A percentile compares a stretch with the other conserved stretches of the same genome.
These are phyloP conservation scores for Chytridium lagenaria DNA, from an alignment of 371 early-diverging fungal species.

Conservation along the genomic window DNA sequence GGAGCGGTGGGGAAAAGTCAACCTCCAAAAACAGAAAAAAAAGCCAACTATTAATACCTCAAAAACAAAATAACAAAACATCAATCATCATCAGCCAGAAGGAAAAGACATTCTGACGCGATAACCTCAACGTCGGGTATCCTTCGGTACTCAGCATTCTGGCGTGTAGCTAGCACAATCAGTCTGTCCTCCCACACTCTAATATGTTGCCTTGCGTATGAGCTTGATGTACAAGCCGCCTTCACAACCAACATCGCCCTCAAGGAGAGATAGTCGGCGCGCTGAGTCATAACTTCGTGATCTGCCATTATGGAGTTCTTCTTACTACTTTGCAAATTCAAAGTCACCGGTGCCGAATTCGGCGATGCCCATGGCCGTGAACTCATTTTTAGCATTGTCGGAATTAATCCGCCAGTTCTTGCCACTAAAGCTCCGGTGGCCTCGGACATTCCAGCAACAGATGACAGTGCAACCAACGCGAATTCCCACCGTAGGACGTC, in stretches of 20 bases:
- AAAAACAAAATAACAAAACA: background rate
- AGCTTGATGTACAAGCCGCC: background rate
- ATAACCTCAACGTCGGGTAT: constrained; percentile 11
- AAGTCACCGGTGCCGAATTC: background rate
- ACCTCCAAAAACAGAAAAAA: background rate
- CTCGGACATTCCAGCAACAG: background rate
- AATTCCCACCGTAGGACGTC: constrained; percentile 2
- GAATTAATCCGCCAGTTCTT: background rate
- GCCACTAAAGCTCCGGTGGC: constrained; percentile 3
- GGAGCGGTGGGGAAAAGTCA: no score
- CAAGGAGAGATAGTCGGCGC: constrained; percentile 8
- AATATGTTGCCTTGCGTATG: background rate
- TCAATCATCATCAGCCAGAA: constrained; percentile 4
- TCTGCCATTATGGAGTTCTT: background rate
- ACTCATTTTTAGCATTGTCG: constrained; percentile 13
- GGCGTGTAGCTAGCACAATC: background rate
- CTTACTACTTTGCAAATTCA: background rate
- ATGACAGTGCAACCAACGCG: background rate
- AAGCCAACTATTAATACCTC: background rate
- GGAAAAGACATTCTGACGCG: constrained; percentile 12
- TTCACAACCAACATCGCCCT: constrained; percentile 4
- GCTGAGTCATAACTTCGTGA: background rate
- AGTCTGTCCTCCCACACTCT: background rate
- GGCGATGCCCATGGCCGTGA: background rate
- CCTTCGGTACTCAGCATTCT: background rate